Evolutionary conservation across 2,329 filamentous ascomycete genomes (phyloP).

Genomic region (Fusarium cyanostomum): DNA sequence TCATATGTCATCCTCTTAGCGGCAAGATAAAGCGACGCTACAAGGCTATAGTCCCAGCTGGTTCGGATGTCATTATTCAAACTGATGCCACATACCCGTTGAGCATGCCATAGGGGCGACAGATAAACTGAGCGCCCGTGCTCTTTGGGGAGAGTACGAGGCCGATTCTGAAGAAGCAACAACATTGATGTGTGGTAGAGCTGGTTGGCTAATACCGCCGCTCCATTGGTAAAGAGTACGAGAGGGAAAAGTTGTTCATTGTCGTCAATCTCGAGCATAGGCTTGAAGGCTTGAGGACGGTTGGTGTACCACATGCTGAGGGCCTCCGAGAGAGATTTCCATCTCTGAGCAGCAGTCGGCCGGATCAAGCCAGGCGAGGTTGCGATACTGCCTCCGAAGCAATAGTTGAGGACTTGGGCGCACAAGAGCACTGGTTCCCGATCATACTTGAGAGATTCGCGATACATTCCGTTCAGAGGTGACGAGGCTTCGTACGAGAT

Average conservation of each 20-base stretch:
- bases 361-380: slow-evolving; percentile 16
- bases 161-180: slow-evolving; percentile 60
- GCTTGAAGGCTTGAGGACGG: slow-evolving; percentile 46
- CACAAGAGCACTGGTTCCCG: slow-evolving; percentile 47
- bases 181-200: slow-evolving; percentile 66
- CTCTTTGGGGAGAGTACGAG: slow-evolving; percentile 52
- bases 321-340: slow-evolving; percentile 46
- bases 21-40: slow-evolving; percentile 57
- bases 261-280: slow-evolving; percentile 48
- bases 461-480: slow-evolving; percentile 25
- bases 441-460: slow-evolving; percentile 34
- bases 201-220: slow-evolving; percentile 61
- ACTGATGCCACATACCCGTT: slow-evolving; percentile 59
- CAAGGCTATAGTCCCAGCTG: slow-evolving; percentile 59
- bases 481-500: slow-evolving; percentile 31
- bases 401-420: slow-evolving; percentile 48
- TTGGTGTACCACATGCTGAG: slow-evolving; percentile 47
- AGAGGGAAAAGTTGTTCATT: slow-evolving; percentile 47
- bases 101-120: slow-evolving; percentile 60
- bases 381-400: slow-evolving; percentile 32
- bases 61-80: slow-evolving; percentile 56
- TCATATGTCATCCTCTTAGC: slow-evolving; percentile 59
- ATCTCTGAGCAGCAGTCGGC: slow-evolving; percentile 39
- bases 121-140: slow-evolving; percentile 45
- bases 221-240: slow-evolving; percentile 51